phyloP scores from a whole-genome alignment of 2,329 filamentous ascomycete genomes.

The Trichoderma harzianum region DNA sequence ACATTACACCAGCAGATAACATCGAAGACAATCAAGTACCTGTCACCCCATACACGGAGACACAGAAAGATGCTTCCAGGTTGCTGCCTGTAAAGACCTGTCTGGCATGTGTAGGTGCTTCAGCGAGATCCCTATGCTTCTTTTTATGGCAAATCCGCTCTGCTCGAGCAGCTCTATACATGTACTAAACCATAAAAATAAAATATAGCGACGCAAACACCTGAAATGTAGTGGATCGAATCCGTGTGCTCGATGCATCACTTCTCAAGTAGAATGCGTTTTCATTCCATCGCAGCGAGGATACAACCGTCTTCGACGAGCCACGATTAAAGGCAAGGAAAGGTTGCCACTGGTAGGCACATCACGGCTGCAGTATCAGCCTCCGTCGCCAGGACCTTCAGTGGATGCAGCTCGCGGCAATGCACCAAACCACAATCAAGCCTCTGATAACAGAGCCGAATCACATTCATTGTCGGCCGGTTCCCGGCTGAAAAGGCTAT shows the following conservation, averaged over 20 bases:
- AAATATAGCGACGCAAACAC: not conserved
- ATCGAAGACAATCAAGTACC: not conserved
- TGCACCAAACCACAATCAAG: not conserved
- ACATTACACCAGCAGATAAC: not conserved
- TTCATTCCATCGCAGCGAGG: not conserved
- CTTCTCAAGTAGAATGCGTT: not conserved
- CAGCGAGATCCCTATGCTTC: not conserved
- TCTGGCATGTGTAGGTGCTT: not conserved
- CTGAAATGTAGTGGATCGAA: not conserved
- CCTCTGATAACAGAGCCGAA: not conserved
- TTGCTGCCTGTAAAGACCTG: not conserved
- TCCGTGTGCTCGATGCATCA: not conserved
- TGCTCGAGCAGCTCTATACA: not conserved
- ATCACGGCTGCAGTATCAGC: not conserved
- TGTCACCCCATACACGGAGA: not conserved
- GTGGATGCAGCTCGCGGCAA: not conserved
- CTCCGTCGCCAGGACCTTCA: not conserved
- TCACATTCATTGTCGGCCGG: not conserved
- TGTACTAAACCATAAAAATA: not conserved
- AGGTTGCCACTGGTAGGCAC: not conserved
- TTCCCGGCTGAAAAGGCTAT: not conserved
- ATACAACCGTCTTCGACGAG: not conserved
- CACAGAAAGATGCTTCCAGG: not conserved
- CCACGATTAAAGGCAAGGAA: not conserved
- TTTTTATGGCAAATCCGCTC: not conserved